Conservation (phyloP, 352 stramenopile species). For the Phytophthora sojae region DNA sequence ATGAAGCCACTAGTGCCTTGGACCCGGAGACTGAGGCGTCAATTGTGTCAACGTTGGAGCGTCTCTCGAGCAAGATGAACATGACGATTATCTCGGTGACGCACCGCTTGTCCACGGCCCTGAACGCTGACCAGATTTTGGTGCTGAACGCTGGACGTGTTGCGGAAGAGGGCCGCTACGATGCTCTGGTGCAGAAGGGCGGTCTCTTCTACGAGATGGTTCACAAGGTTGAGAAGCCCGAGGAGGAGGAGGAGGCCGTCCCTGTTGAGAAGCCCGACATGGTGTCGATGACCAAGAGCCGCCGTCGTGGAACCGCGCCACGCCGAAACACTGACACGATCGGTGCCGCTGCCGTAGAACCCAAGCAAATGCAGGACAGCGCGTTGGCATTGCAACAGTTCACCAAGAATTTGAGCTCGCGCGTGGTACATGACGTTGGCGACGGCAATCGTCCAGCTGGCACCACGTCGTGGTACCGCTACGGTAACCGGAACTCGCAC, state of each 20-base stretch:
- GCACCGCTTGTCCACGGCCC: constrained; percentile 82
- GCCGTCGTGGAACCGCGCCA: constrained; percentile 29
- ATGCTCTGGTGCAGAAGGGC: constrained; percentile 70
- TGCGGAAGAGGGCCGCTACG: constrained; percentile 81
- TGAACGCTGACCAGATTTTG: constrained; percentile 86
- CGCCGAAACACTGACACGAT: constrained; percentile 62
- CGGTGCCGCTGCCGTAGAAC: constrained; percentile 47
- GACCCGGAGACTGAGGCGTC: constrained; percentile 89
- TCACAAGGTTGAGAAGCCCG: constrained; percentile 68
- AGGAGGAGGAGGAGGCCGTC: constrained; percentile 52
- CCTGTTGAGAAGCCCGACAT: constrained; percentile 36
- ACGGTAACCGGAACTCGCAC: constrained; percentile 74
- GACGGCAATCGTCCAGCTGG: constrained; percentile 49
- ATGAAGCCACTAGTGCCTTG: constrained; percentile 89
- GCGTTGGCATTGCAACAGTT: constrained; percentile 84
- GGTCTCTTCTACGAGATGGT: constrained; percentile 90
- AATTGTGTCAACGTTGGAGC: constrained; percentile 84
- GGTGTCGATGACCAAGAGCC: constrained; percentile 42
- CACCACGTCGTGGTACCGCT: constrained; percentile 78
- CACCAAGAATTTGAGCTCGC: constrained; percentile 81
- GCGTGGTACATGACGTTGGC: constrained; percentile 65
- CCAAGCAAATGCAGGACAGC: constrained; percentile 63
- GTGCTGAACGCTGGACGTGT: constrained; percentile 81
- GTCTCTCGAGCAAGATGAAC: constrained; percentile 83
- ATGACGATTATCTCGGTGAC: constrained; percentile 93